Conservation (phyloP, 768 basidiomycete genomes). For the Phylloporus sp. region DNA sequence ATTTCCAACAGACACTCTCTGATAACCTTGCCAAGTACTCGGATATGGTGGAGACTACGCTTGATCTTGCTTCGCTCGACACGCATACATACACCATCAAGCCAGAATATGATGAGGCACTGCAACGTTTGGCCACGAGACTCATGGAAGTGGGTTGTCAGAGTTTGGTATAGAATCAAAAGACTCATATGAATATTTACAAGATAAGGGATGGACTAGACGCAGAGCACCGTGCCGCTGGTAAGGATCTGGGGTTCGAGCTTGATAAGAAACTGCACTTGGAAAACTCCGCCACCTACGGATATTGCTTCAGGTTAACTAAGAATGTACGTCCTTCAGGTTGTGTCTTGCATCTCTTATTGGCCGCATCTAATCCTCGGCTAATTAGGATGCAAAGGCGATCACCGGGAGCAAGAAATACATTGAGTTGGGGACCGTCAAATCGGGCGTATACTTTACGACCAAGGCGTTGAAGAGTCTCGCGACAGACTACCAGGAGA, state of each 20-base stretch:
- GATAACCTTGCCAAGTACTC: slow-evolving; percentile 69
- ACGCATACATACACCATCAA: slow-evolving; percentile 89
- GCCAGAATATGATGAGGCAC: slow-evolving; percentile 79
- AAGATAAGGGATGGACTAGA: slow-evolving; percentile 78
- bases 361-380: neutral
- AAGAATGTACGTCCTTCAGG: slow-evolving; percentile 62
- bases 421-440: slow-evolving; percentile 79
- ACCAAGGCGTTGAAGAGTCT: slow-evolving; percentile 69
- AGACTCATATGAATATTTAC: neutral
- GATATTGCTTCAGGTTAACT: slow-evolving; percentile 90
- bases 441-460: slow-evolving; percentile 86
- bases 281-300: slow-evolving; percentile 85
- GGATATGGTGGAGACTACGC: slow-evolving; percentile 94
- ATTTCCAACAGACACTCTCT: slow-evolving; percentile 51
- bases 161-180: neutral
- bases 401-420: slow-evolving; percentile 64
- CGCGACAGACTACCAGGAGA: slow-evolving; percentile 68
- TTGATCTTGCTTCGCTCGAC: slow-evolving; percentile 84
- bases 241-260: slow-evolving; percentile 71
- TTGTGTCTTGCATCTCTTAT: neutral
- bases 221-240: slow-evolving; percentile 68
- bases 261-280: slow-evolving; percentile 94
- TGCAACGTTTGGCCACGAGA: slow-evolving; percentile 64
- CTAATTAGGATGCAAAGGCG: slow-evolving; percentile 68
- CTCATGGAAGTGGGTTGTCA: slow-evolving; percentile 47